Evolutionary conservation across 169 alveolate species (phyloP), one percentile per base, ranked within the genome.

Genomic region (Theileria annulata): DNA sequence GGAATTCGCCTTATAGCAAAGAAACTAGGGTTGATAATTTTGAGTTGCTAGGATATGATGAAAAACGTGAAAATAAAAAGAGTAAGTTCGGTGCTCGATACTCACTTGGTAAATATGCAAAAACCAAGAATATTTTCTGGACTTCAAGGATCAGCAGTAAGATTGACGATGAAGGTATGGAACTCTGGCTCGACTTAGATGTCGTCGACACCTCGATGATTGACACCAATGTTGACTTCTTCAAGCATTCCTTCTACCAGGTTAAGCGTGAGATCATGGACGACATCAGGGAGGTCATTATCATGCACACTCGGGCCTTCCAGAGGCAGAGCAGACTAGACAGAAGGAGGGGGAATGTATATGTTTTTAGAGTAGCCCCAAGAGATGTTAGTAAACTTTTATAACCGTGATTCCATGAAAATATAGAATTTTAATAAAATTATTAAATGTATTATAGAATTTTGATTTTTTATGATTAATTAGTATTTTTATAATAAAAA

Each of bases 131-230:
- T 27, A 69, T 69, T 4, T 69, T 69, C 67, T 33, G 77, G 67
- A 17, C 33, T 3, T 25, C 47, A 35, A 69, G 15, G 23, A 66
- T 27, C 28, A 66, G 64, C 25, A 25, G 54, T 54, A 42, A 3
- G 73, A 31, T 30, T 66, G 30, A 73, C 78, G 88, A 82, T 17
- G 79, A 77, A 49, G 86, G 71, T 3, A 56, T 73, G 54, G 64
- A 47, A 10, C 81, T 88, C 10, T 94, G 96, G 95, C 77, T 94
- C 54, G 96, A 93, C 69, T 79, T 94, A 93, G 97, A 94, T 78
- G 97, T 94, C 31, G 91, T 94, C 19, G 97, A 94, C 87, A 93
- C 95, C 51, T 92, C 96, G 15, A 91, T 90, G 80, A 94, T 94
- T 35, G 97, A 94, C 56, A 89, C 95, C 27, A 93, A 93, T 51